Evolutionary conservation across 257 asterid species (phyloP), one percentile per base, ranked within the genome.

Genomic region (Apocynum venetum): DNA sequence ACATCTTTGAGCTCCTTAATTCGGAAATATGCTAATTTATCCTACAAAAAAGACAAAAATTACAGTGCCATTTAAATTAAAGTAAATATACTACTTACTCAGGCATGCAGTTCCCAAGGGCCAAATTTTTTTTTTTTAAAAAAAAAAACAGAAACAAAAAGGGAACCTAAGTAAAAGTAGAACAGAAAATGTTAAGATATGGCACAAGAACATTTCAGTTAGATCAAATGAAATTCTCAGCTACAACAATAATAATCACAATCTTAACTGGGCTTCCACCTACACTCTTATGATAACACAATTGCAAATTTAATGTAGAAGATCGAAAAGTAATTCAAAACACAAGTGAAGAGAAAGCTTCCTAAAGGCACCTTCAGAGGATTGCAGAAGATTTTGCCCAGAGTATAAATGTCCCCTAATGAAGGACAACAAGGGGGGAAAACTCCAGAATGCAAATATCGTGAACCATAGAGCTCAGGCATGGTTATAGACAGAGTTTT

Each of bases 1-100:
- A 93, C 94, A 89, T 90, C 97, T 89, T 96, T 96, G 74, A 96
- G 99, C 87, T 96, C 98, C 90, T 93, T 93, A 81, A 93, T 91
- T 71, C 98, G 93, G 75, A 96, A 96, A 87, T 89, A 92, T 38
- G 97, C 84, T 78, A 93, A 86, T 79, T 96, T 93, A 51, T 96
- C 98, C 99, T 96, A 87, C 81, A 83, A 82, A 69, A 66, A 51
- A 80, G 52, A 31, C 60, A 81, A 65, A 57, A 56, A 10, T 44
- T 36, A 40, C 36, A 47, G 38, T 53, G 19, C 59, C 57, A 25
- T 41, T 61, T 20, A 47, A 73, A 65, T 19, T 35, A 63, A 41
- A 67, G 44, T 5, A 14, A 8, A 74, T 15, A 64, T 9, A 41
- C 40, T 52, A 53, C 52, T 43, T 11, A 10, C 12, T 51, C 61